Evolutionary conservation across 1,139 yeast genomes (phyloP), one percentile per base, ranked within the genome.

Genomic region (Hansenula sp.): DNA sequence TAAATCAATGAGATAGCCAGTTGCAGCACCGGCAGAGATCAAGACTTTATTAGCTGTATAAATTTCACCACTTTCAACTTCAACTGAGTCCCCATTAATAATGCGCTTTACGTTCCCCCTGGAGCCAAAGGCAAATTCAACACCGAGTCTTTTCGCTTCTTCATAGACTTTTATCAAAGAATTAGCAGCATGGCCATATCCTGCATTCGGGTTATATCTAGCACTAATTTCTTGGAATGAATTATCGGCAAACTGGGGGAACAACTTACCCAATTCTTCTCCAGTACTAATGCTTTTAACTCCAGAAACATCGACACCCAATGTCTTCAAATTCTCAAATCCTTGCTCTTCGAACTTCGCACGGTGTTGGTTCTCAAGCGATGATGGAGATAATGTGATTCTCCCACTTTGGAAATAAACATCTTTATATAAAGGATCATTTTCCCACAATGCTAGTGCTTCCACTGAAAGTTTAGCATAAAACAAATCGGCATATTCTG

Each of bases 391-490:
- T 19, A 55, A 10, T 9, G 56, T 52, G n/a, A 54, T 41, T 29
- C 59, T 60, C 2, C 77, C 77, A 52, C 71, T 65, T 46, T 68
- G 67, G 32, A 57, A 60, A 45, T 64, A 71, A 2, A 57, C 49
- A 1, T 58, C 61, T 33, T 58, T 55, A 38, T 55, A 70, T n/a
- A 63, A 41, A 0, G 67, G 65, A 41, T 70, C 66, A 2, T 47
- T 42, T 43, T 67, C 58, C 78, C 77, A 74, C 29, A 47, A 32
- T 7, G 61, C 45, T 42, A 71, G 46, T 2, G 77, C 74, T 49
- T 74, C 77, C 10, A 71, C 53, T 0, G 77, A 61, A 46, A 74
- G 42, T 43, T 59, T 59, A 3, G 74, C 59, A 48, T 72, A 71
- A 28, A 64, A 51, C 5, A 51, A 44, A 44, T 70, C 70, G 18